A percentile compares a stretch with the other conserved stretches of the same genome.
phyloP scores from a whole-genome alignment of 805 yeast genomes.

The Citeromyces matritensis region DNA sequence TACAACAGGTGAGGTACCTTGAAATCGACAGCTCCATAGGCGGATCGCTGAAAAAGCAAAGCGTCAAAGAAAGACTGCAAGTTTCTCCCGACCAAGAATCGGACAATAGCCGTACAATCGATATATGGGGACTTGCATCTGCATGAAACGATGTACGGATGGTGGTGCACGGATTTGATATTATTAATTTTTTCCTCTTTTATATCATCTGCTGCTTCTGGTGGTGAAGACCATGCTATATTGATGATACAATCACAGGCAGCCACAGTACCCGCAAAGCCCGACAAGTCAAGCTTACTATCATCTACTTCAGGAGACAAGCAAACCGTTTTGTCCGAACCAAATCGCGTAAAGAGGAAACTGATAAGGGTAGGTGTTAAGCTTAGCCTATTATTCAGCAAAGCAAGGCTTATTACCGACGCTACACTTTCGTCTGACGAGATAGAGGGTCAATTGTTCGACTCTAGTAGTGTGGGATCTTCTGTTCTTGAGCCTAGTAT shows the following conservation, averaged over 20 bases:
- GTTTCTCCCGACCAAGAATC: too few relatives aligned
- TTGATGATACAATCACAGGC: conserved; percentile 2
- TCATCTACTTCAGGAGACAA: too few relatives aligned
- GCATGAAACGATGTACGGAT: too few relatives aligned
- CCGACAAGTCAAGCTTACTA: conserved; percentile 6
- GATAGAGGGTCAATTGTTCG: conserved; percentile 32
- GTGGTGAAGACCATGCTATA: conserved; percentile 4
- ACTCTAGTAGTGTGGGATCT: conserved; percentile 12
- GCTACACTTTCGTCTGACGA: conserved; percentile 34
- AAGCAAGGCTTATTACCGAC: conserved; percentile 28
- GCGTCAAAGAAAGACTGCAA: conserved; percentile 8
- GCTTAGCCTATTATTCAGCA: conserved; percentile 17
- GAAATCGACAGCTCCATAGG: background rate
- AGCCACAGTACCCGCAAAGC: conserved; percentile 1
- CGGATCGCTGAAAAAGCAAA: conserved; percentile 5
- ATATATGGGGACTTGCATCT: too few relatives aligned
- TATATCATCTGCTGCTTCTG: conserved; percentile 2
- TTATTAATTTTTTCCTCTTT: conserved; percentile 1
- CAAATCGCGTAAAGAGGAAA: conserved; percentile 12
- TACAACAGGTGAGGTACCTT: conserved; percentile 34
- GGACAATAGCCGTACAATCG: background rate
- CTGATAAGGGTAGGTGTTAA: conserved; percentile 22
- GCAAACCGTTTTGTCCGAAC: background rate
- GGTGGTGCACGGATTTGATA: too few relatives aligned
- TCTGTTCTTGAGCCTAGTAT: conserved; percentile 5